phyloP scores from a whole-genome alignment of 345 rosid species.

The Mercurialis annua region DNA sequence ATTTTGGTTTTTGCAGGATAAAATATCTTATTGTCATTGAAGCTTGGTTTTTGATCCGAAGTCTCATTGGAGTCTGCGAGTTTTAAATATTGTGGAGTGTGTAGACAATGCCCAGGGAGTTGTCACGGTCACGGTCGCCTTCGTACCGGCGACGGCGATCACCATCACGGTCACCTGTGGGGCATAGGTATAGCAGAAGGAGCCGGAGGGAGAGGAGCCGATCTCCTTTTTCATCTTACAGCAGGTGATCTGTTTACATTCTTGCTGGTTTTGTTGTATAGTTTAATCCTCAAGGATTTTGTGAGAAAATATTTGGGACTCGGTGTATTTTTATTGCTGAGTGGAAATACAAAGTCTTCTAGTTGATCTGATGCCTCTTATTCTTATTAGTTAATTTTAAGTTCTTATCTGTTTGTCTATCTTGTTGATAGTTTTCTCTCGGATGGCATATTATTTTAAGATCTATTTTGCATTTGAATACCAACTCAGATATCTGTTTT shows the following conservation, averaged over 20 bases:
- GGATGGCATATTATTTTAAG: neutral
- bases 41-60: conserved; percentile 1
- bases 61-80: neutral
- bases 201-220: conserved; percentile 76
- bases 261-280: conserved; percentile 20
- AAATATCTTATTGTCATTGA: neutral
- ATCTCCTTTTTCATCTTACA: conserved; percentile 70
- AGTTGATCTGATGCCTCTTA: conserved; percentile 27
- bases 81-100: conserved; percentile 1
- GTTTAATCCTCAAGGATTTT: conserved; percentile 21
- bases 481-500: too few relatives aligned
- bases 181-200: conserved; percentile 66
- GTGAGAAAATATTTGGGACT: conserved; percentile 42
- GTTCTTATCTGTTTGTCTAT: neutral
- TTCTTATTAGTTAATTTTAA: conserved; percentile 19
- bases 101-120: conserved; percentile 70
- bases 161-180: conserved; percentile 75
- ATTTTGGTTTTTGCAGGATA: neutral
- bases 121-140: conserved; percentile 68
- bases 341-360: conserved; percentile 27
- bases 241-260: conserved; percentile 81
- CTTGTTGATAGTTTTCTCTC: neutral
- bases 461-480: conserved; percentile 13
- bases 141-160: conserved; percentile 63
- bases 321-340: conserved; percentile 25